Evolutionary conservation across 2,329 filamentous ascomycete genomes (phyloP).

Genomic region (Claviceps sp.): DNA sequence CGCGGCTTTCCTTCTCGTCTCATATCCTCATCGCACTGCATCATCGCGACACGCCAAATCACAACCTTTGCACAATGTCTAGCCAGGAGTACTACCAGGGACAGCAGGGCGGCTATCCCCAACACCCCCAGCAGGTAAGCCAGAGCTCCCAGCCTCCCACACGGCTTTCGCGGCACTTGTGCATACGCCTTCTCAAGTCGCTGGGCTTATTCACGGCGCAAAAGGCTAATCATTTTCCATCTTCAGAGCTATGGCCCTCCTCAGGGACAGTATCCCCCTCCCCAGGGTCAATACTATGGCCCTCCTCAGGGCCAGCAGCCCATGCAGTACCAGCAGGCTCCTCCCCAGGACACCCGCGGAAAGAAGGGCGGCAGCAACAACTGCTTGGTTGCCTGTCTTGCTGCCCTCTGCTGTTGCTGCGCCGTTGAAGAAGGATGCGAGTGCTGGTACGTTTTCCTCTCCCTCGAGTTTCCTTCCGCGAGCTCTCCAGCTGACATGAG

Average conservation of each 20-base stretch:
- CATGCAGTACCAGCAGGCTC: conserved; percentile 30
- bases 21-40: not conserved
- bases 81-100: conserved; percentile 29
- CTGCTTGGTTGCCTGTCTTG: conserved; percentile 34
- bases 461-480: not conserved
- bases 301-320: conserved; percentile 24
- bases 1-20: not conserved
- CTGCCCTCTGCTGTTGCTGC: conserved; percentile 37
- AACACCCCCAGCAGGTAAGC: conserved; percentile 27
- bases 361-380: conserved; percentile 22
- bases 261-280: conserved; percentile 19
- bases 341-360: conserved; percentile 16
- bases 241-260: conserved; percentile 18
- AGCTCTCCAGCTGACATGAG: not conserved
- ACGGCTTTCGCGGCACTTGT: not conserved
- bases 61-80: conserved; percentile 18
- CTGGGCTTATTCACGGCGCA: not conserved
- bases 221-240: not conserved
- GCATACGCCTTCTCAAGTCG: no score
- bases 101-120: conserved; percentile 22
- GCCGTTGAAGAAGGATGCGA: conserved; percentile 37
- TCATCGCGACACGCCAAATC: not conserved
- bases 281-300: conserved; percentile 19
- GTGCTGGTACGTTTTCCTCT: conserved; percentile 26
- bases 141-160: not conserved